Evolutionary conservation across 805 yeast genomes (phyloP).

Genomic region (Metschnikowia aberdeeniae): DNA sequence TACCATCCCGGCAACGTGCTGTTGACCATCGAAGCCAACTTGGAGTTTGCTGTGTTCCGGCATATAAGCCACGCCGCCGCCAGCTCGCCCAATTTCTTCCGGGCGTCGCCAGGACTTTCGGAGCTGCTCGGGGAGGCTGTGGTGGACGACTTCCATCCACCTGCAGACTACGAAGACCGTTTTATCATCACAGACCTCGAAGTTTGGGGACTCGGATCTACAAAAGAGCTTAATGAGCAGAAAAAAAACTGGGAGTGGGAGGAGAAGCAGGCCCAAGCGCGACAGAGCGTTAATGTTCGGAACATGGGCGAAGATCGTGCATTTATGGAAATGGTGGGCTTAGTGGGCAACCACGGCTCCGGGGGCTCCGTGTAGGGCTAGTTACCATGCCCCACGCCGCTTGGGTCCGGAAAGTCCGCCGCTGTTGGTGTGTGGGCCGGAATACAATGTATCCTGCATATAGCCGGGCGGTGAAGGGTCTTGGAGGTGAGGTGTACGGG

Average conservation of each 20-base stretch:
- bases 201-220: constrained; percentile 90
- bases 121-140: constrained; percentile 12
- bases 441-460: no score
- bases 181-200: constrained; percentile 73
- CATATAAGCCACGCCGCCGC: constrained; percentile 45
- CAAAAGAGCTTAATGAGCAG: constrained; percentile 73
- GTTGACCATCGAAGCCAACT: constrained; percentile 66
- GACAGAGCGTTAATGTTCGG: constrained; percentile 65
- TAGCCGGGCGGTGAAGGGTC: no score
- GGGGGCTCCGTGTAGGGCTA: constrained; percentile 49
- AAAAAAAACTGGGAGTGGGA: constrained; percentile 87
- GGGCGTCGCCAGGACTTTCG: background rate
- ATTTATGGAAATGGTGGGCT: constrained; percentile 76
- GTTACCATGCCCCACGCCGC: no score
- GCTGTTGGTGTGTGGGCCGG: no score
- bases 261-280: constrained; percentile 72
- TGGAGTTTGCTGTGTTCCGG: constrained; percentile 80
- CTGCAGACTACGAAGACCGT: constrained; percentile 56
- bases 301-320: constrained; percentile 80
- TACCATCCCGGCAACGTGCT: constrained; percentile 75
- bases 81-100: constrained; percentile 23
- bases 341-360: constrained; percentile 42
- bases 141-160: constrained; percentile 12
- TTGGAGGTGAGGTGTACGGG: no score
- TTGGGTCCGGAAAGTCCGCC: no score